Conservation (phyloP, 1,284 basidiomycete species). For the Gomphus bonarii region DNA sequence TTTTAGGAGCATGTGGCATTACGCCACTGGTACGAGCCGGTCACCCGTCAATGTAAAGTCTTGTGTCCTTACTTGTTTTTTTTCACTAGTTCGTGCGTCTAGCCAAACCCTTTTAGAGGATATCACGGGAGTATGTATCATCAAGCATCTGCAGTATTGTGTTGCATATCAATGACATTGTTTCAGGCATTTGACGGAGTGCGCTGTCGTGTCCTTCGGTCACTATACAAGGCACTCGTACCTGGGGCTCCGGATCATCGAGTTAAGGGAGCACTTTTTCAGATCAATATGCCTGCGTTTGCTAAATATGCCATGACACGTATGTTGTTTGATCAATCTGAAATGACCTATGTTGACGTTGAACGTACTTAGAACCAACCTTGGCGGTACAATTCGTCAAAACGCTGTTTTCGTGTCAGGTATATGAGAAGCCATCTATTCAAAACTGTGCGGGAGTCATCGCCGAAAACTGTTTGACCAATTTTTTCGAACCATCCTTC, state of each 20-base stretch:
- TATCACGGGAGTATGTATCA: conserved; percentile 37
- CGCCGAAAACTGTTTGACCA: conserved; percentile 51
- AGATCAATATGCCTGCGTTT: conserved; percentile 58
- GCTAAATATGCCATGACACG: conserved; percentile 52
- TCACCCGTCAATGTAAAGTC: conserved; percentile 15
- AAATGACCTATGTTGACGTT: background rate
- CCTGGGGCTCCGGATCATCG: conserved; percentile 75
- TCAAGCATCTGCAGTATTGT: background rate
- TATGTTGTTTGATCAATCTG: conserved; percentile 19
- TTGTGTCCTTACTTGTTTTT: background rate
- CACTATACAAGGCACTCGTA: conserved; percentile 59
- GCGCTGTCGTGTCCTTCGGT: conserved; percentile 52
- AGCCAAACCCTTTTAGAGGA: conserved; percentile 53
- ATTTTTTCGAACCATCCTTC: conserved; percentile 50
- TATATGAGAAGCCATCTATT: conserved; percentile 66
- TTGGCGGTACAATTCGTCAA: conserved; percentile 38
- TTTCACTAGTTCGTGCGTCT: conserved; percentile 38
- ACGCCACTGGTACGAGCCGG: conserved; percentile 41
- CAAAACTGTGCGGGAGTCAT: conserved; percentile 52
- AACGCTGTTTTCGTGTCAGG: conserved; percentile 50
- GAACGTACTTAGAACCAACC: conserved; percentile 28
- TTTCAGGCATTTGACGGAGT: conserved; percentile 67
- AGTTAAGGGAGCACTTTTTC: conserved; percentile 89
- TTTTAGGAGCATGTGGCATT: conserved; percentile 52
- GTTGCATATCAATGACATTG: background rate